Percentiles rank a stretch among this genome's conserved stretches.
phyloP scores from a whole-genome alignment of 2,329 filamentous ascomycete species.

The Dactylonectria estremocensis region DNA sequence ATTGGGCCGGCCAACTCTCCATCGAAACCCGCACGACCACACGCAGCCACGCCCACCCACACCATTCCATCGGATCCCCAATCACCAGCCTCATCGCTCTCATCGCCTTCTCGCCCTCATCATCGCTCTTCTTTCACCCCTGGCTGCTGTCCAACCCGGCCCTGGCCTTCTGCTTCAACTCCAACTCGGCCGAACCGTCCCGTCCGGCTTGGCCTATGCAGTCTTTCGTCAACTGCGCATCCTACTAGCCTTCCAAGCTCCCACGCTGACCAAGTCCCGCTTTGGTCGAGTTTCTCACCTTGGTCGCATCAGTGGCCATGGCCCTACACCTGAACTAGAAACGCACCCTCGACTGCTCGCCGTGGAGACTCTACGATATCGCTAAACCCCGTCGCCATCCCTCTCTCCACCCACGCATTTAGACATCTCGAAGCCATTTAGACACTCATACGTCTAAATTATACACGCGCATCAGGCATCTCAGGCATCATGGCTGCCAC shows the following conservation, averaged over 20 bases:
- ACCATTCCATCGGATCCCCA: neutral
- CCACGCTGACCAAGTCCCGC: neutral
- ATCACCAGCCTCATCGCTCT: neutral
- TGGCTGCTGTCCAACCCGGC: constrained; percentile 15
- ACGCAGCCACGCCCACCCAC: constrained; percentile 8
- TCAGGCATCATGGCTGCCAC: constrained; percentile 49
- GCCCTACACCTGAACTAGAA: constrained; percentile 34
- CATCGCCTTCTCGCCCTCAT: neutral
- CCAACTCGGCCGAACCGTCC: neutral
- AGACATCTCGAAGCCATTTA: constrained; percentile 4
- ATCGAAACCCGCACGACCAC: neutral
- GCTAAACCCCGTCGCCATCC: constrained; percentile 12
- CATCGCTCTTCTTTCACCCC: neutral
- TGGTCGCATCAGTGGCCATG: constrained; percentile 32
- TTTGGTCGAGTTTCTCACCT: neutral
- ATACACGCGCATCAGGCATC: constrained; percentile 4
- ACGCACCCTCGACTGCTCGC: neutral
- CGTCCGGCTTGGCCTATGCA: neutral
- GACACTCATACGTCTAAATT: too few species aligned
- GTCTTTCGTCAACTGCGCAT: neutral
- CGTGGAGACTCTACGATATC: neutral
- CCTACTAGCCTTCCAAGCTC: neutral
- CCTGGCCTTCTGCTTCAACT: neutral
- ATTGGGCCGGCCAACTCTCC: constrained; percentile 24
- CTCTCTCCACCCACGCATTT: constrained; percentile 6